Conservation (phyloP, 352 stramenopile genomes). For the Phytophthora constricta region DNA sequence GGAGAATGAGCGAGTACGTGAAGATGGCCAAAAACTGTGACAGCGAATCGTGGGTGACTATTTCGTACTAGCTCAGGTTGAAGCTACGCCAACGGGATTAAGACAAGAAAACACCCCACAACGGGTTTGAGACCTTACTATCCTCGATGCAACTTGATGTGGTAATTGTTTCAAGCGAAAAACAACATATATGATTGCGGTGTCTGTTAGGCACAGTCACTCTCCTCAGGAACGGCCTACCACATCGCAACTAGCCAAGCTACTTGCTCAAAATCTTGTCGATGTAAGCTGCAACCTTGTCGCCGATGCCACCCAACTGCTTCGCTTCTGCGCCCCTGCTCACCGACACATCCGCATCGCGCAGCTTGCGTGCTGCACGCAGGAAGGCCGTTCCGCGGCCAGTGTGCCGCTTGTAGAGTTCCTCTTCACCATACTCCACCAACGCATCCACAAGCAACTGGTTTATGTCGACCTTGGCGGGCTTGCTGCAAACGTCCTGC, state of each 20-base stretch:
- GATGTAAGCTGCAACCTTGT: slow-evolving; percentile 70
- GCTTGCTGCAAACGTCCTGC: slow-evolving; percentile 49
- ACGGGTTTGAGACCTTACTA: no score
- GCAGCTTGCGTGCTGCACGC: slow-evolving; percentile 63
- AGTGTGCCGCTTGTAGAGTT: slow-evolving; percentile 60
- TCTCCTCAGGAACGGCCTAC: no score
- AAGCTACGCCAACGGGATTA: no score
- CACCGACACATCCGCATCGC: slow-evolving; percentile 52
- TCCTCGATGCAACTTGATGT: no score
- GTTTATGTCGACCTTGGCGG: slow-evolving; percentile 54
- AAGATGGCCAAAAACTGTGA: no score
- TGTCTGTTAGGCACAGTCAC: no score
- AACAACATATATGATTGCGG: neutral
- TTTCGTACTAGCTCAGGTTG: no score
- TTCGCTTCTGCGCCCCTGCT: slow-evolving; percentile 59
- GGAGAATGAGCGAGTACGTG: neutral
- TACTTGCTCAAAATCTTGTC: slow-evolving; percentile 46
- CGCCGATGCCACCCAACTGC: slow-evolving; percentile 59
- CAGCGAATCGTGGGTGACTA: no score
- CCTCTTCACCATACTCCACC: slow-evolving; percentile 59
- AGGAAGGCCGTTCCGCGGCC: slow-evolving; percentile 70
- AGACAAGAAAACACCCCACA: no score
- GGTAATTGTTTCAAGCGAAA: no score
- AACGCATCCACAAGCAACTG: slow-evolving; percentile 71
- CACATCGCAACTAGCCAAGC: neutral